Conservation (phyloP, 352 stramenopile species). For the Globisporangium iwayamae region DNA sequence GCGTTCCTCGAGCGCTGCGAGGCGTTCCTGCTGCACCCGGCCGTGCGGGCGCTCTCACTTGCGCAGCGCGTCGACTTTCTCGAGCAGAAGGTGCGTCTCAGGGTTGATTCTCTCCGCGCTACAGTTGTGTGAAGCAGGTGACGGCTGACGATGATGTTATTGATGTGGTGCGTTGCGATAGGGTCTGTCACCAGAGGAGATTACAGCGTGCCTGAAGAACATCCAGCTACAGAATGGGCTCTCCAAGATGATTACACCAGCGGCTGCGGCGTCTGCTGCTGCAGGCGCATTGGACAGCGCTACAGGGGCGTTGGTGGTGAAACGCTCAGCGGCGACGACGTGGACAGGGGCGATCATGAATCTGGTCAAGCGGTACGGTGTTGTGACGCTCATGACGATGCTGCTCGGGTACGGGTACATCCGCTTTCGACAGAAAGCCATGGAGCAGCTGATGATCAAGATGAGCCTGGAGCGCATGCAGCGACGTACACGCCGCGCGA, state of each 20-base stretch:
- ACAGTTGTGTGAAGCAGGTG: background rate
- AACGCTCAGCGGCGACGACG: background rate
- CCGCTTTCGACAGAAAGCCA: slow-evolving; percentile 23
- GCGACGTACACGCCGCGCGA: slow-evolving; percentile 17
- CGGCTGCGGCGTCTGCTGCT: slow-evolving; percentile 5
- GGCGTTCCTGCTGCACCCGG: slow-evolving; percentile 65
- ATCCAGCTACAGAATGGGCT: slow-evolving; percentile 58
- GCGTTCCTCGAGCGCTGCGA: slow-evolving; percentile 58
- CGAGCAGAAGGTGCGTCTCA: slow-evolving; percentile 47
- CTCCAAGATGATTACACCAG: slow-evolving; percentile 27
- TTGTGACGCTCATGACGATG: slow-evolving; percentile 24
- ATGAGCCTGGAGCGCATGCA: slow-evolving; percentile 20
- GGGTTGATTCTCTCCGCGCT: too few species aligned
- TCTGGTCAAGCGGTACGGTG: slow-evolving; percentile 29
- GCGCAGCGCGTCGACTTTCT: slow-evolving; percentile 73
- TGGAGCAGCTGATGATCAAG: slow-evolving; percentile 29
- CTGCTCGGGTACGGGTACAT: slow-evolving; percentile 32
- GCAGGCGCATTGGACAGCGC: background rate
- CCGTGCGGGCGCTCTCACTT: slow-evolving; percentile 56
- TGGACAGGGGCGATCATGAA: slow-evolving; percentile 24
- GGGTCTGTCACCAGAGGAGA: slow-evolving; percentile 60
- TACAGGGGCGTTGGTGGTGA: background rate
- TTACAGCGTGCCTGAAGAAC: slow-evolving; percentile 55
- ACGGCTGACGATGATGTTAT: background rate
- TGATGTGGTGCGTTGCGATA: slow-evolving; percentile 1